These are phyloP conservation scores for Plasmopara halstedii DNA, from an alignment of 352 stramenopile genomes.

Conservation along the genomic window DNA sequence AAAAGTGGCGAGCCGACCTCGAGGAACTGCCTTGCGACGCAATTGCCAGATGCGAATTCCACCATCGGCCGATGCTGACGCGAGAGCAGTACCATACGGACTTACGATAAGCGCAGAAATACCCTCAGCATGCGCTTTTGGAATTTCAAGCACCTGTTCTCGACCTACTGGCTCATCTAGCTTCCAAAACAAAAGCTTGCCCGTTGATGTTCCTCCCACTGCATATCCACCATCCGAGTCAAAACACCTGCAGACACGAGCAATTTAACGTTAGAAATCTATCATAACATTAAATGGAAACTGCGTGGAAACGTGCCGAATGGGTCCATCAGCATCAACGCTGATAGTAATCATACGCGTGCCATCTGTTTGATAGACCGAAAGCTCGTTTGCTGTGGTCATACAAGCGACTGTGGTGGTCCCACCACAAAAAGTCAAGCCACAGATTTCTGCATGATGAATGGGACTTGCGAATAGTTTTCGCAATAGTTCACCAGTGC, in stretches of 20 bases:
- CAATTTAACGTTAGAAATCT: not conserved
- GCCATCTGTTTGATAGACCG: conserved; percentile 52
- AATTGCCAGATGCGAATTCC: conserved; percentile 74
- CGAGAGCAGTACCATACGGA: conserved; percentile 42
- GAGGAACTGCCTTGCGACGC: conserved; percentile 45
- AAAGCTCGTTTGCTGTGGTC: conserved; percentile 63
- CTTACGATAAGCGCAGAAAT: conserved; percentile 63
- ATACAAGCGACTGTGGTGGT: conserved; percentile 49
- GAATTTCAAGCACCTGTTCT: conserved; percentile 67
- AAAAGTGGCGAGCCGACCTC: conserved; percentile 45
- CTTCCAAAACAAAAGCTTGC: conserved; percentile 79
- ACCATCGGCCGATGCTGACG: conserved; percentile 52
- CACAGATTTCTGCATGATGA: conserved; percentile 44
- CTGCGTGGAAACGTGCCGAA: conserved; percentile 32
- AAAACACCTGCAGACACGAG: conserved; percentile 41
- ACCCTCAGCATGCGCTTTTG: conserved; percentile 52
- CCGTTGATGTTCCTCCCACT: conserved; percentile 60
- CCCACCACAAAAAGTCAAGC: conserved; percentile 56
- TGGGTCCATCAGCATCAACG: conserved; percentile 45
- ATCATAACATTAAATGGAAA: not conserved
- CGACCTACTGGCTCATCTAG: conserved; percentile 56
- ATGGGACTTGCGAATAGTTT: conserved; percentile 53
- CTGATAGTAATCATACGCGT: conserved; percentile 52
- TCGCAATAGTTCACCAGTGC: conserved; percentile 52
- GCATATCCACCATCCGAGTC: conserved; percentile 75